phyloP scores from a whole-genome alignment of 306 rosid species.

The Alnus glutinosa region DNA sequence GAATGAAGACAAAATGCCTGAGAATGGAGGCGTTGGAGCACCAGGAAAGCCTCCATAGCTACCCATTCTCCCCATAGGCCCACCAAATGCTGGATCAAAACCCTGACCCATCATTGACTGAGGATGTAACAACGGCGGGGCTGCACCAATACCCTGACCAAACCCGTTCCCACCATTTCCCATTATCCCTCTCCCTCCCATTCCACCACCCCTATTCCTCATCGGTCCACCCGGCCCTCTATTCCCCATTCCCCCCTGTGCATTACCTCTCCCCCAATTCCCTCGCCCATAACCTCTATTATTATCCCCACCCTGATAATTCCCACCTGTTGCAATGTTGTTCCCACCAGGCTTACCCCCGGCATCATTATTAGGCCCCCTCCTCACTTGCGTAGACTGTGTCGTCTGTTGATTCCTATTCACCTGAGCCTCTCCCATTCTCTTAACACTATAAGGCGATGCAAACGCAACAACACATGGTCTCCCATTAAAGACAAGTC shows the following conservation, averaged over 20 bases:
- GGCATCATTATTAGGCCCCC: conserved; percentile 69
- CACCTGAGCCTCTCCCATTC: conserved; percentile 95
- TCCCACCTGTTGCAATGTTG: conserved; percentile 75
- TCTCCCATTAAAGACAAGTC: conserved; percentile 78
- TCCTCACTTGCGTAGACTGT: conserved; percentile 60
- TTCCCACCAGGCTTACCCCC: conserved; percentile 54
- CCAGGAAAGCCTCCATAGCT: conserved; percentile 92
- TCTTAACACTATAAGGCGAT: conserved; percentile 80
- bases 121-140: conserved; percentile 82
- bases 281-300: conserved; percentile 81
- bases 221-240: conserved; percentile 81
- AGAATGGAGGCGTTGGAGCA: conserved; percentile 76
- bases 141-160: conserved; percentile 84
- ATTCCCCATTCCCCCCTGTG: conserved; percentile 79
- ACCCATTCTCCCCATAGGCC: conserved; percentile 93
- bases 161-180: conserved; percentile 90
- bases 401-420: conserved; percentile 68
- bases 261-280: conserved; percentile 88
- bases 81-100: conserved; percentile 95
- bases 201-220: conserved; percentile 83
- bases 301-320: conserved; percentile 89
- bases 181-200: conserved; percentile 89
- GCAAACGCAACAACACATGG: conserved; percentile 89
- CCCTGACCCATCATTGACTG: conserved; percentile 94
- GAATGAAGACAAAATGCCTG: conserved; percentile 80